A percentile compares a stretch with the other conserved stretches of the same genome.
These are phyloP conservation scores for Raffaelea deltoideospora DNA, from an alignment of 2,329 filamentous ascomycete species.

Conservation along the genomic window DNA sequence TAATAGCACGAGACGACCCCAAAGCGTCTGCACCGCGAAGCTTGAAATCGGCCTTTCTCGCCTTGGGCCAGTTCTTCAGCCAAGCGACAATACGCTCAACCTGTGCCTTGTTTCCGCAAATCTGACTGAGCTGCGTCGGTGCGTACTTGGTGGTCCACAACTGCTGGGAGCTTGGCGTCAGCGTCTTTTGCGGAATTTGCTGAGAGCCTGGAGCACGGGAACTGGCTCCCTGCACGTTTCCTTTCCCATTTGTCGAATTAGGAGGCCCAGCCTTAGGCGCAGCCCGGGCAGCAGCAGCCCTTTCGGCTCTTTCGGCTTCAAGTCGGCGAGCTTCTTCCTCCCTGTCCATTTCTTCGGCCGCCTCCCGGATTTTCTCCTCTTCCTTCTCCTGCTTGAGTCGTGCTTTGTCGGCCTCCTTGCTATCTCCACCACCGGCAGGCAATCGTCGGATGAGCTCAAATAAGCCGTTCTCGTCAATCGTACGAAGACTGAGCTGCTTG, in stretches of 20 bases:
- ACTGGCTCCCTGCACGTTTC: no score
- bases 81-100: constrained; percentile 85
- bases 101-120: constrained; percentile 83
- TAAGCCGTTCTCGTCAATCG: constrained; percentile 84
- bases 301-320: constrained; percentile 38
- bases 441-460: constrained; percentile 71
- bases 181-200: no score
- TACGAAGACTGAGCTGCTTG: constrained; percentile 62
- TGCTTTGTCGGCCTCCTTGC: constrained; percentile 74
- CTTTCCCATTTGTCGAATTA: no score
- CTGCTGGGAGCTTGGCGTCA: constrained; percentile 29
- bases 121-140: constrained; percentile 67
- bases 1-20: constrained; percentile 74
- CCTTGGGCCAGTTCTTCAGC: constrained; percentile 69
- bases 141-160: constrained; percentile 96
- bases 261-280: no score
- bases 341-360: constrained; percentile 72
- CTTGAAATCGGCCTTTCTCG: constrained; percentile 68
- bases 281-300: constrained; percentile 30
- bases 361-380: constrained; percentile 63
- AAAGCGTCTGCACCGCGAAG: constrained; percentile 70
- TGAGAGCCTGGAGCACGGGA: no score
- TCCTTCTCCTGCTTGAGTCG: constrained; percentile 76
- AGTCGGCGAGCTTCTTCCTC: constrained; percentile 51
- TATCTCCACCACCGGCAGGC: constrained; percentile 73